These are phyloP conservation scores for Conidiobolus incongruus DNA, from an alignment of 371 early-diverging fungal species.

Conservation along the genomic window DNA sequence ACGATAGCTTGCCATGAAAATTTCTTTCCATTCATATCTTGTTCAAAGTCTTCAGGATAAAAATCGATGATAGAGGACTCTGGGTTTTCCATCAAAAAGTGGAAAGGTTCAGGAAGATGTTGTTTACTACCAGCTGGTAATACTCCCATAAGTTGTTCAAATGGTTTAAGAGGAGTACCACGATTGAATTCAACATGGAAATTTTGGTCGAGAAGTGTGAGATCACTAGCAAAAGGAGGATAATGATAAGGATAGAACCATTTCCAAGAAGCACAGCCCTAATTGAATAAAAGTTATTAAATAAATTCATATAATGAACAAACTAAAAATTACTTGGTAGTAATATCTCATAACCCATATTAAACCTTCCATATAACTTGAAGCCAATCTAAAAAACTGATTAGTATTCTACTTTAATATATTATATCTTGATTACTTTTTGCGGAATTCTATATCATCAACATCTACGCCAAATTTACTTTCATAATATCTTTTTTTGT, in stretches of 20 bases:
- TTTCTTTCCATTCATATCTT: conserved; percentile 96
- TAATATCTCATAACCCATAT: conserved; percentile 97
- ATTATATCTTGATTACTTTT: conserved; percentile 26
- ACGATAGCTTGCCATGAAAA: conserved; percentile 83
- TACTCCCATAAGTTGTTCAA: conserved; percentile 96
- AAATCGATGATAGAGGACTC: conserved; percentile 74
- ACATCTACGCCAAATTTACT: conserved; percentile 56
- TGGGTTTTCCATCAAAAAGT: conserved; percentile 63
- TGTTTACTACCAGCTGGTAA: conserved; percentile 65
- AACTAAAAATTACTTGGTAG: conserved; percentile 66
- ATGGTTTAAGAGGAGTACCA: conserved; percentile 69
- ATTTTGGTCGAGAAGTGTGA: conserved; percentile 46
- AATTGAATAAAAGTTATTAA: too few relatives aligned
- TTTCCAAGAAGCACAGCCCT: conserved; percentile 87
- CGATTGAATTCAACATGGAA: conserved; percentile 46
- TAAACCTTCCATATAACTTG: conserved; percentile 88
- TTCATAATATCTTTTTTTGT: conserved; percentile 75
- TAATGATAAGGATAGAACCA: conserved; percentile 98
- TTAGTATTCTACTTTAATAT: conserved; percentile 17
- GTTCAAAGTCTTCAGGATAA: conserved; percentile 79
- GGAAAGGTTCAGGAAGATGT: conserved; percentile 34
- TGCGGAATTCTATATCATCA: conserved; percentile 32
- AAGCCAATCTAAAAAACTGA: conserved; percentile 43
- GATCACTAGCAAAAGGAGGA: conserved; percentile 84
- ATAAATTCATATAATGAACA: too few relatives aligned